phyloP scores from a whole-genome alignment of 2,329 filamentous ascomycete genomes.

The Cytospora mali region DNA sequence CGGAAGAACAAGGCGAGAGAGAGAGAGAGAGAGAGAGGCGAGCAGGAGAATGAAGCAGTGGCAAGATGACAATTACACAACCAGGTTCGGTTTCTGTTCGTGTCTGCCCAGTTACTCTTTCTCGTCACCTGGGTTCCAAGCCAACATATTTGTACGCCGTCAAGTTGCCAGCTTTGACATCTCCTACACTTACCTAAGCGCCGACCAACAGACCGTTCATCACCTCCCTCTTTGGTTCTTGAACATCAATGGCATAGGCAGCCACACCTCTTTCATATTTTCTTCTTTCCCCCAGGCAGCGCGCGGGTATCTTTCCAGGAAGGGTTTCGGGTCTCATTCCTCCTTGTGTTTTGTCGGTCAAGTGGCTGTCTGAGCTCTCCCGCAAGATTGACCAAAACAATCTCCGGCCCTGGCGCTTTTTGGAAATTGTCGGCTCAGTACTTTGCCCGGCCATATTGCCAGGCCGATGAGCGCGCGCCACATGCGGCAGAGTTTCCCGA shows the following conservation, averaged over 20 bases:
- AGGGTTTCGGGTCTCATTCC: neutral
- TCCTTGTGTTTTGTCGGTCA: neutral
- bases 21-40: too few relatives aligned
- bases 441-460: neutral
- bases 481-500: constrained; percentile 12
- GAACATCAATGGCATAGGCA: neutral
- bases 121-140: neutral
- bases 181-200: constrained; percentile 2
- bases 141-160: constrained; percentile 16
- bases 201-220: constrained; percentile 3
- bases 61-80: too few relatives aligned
- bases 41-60: too few relatives aligned
- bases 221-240: neutral
- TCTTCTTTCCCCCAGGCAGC: constrained; percentile 7
- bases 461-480: constrained; percentile 22
- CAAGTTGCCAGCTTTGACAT: neutral
- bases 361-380: constrained; percentile 8
- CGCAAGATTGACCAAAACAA: neutral
- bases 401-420: neutral
- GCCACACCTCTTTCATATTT: neutral
- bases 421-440: neutral
- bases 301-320: constrained; percentile 10
- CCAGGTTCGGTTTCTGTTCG: too few relatives aligned
- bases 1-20: too few relatives aligned
- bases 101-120: too few relatives aligned